These are phyloP conservation scores for Fusarium albosuccineum DNA, from an alignment of 2,329 filamentous ascomycete species.

Conservation along the genomic window DNA sequence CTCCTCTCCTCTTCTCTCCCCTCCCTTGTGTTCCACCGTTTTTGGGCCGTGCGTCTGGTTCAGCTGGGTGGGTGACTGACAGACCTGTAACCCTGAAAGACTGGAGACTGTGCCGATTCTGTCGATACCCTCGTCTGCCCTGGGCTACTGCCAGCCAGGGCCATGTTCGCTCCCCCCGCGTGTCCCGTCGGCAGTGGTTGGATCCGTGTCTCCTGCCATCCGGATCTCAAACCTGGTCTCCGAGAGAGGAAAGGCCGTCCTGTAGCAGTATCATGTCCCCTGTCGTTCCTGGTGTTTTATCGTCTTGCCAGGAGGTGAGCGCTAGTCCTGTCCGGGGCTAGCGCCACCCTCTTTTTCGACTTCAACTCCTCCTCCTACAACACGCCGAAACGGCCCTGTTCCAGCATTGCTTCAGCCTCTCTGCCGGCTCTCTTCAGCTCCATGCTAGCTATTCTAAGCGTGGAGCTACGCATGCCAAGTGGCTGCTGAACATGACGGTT, in stretches of 20 bases:
- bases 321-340: constrained; percentile 25
- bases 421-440: constrained; percentile 14
- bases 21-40: background rate
- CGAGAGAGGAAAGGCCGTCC: constrained; percentile 20
- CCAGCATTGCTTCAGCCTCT: constrained; percentile 61
- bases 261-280: constrained; percentile 22
- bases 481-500: background rate
- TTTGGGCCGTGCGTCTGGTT: constrained; percentile 11
- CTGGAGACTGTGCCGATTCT: background rate
- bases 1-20: background rate
- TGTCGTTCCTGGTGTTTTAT: constrained; percentile 40
- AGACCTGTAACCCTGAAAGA: constrained; percentile 9
- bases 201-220: constrained; percentile 40
- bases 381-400: constrained; percentile 61
- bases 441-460: constrained; percentile 9
- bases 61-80: constrained; percentile 7
- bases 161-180: constrained; percentile 20
- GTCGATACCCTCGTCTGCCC: constrained; percentile 16
- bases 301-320: constrained; percentile 14
- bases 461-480: background rate
- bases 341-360: constrained; percentile 23
- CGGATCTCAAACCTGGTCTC: constrained; percentile 32
- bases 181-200: constrained; percentile 25
- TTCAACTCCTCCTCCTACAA: constrained; percentile 43
- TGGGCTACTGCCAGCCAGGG: constrained; percentile 16